Base-by-base conservation (phyloP, 2,329 filamentous ascomycete genomes). In the Dendrostoma leiphaemia region DNA sequence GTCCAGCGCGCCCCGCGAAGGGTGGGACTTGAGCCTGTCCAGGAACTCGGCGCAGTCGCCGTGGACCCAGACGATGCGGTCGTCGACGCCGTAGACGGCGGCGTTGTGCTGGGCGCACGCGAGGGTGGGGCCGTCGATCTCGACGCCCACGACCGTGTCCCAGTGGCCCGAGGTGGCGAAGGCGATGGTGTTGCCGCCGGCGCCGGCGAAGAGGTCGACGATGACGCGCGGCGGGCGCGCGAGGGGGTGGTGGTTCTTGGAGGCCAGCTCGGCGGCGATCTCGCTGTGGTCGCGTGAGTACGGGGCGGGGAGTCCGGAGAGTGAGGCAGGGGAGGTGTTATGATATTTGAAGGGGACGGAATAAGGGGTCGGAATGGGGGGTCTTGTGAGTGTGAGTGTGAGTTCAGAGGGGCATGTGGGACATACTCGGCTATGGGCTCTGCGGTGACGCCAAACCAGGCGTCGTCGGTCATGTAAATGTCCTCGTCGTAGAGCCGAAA, bases 381-480 rank as follows among this genome's bases (percentile, higher is more conserved):
- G 4, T 17, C 9, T 13, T n/a, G 31, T 9, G 21, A 9, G 12
- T 8, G 31, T 4, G 10, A 5, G 35, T 23, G 37, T 40, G 37
- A 24, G 21, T 26, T n/a, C n/a, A n/a, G n/a, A 15, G 4, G 38
- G 6, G 21, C 10, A 12, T 44, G 40, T 13, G 24, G n/a, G 21
- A 73, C 78, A 64, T 76, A 94, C 90, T 80, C 85, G 57, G 94
- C 94, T 26, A 99, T 84, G 4, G 90, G 89, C 69, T 99, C 93
- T 13, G 94, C 92, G 0, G 95, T 99, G 7, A 97, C 92, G 52
- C 92, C 94, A 69, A 94, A 99, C 94, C 94, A 99, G 51, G 91
- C 89, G 72, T 93, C 88, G 68, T 96, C 86, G 0, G 95, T 99
- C 79, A 99, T 84, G 77, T 85, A 88, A 61, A 99, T 82, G 52